A percentile compares a stretch with the other conserved stretches of the same genome.
These are phyloP conservation scores for Iberis pinnata DNA, from an alignment of 345 rosid genomes.

Conservation along the genomic window DNA sequence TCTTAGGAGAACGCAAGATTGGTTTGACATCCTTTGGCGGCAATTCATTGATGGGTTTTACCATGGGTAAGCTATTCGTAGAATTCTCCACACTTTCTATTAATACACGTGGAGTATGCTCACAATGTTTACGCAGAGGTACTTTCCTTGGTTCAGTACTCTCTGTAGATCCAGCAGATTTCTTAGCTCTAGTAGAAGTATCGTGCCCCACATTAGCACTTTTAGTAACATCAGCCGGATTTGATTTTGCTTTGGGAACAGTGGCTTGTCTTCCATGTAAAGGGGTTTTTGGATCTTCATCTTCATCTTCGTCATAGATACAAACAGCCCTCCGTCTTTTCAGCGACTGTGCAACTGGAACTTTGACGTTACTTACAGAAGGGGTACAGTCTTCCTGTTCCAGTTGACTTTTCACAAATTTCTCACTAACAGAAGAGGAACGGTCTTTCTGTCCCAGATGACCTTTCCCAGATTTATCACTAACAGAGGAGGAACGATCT, in stretches of 20 bases:
- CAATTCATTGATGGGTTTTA: constrained; percentile 40
- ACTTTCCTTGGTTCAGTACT: constrained; percentile 32
- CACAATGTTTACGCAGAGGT: constrained; percentile 33
- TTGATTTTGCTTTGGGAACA: constrained; percentile 31
- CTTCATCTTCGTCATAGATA: constrained; percentile 57
- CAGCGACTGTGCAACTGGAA: constrained; percentile 34
- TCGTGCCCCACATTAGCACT: constrained; percentile 23
- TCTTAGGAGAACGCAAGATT: constrained; percentile 42
- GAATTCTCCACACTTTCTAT: constrained; percentile 31
- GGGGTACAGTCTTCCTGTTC: constrained; percentile 38
- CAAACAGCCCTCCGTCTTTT: constrained; percentile 87
- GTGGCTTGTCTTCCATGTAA: constrained; percentile 54
- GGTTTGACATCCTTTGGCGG: constrained; percentile 39
- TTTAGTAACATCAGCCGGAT: constrained; percentile 34
- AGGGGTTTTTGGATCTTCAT: constrained; percentile 78
- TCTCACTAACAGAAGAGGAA: constrained; percentile 31
- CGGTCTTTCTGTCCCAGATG: constrained; percentile 28
- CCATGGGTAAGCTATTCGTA: constrained; percentile 30
- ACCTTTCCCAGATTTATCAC: background rate
- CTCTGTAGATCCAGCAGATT: constrained; percentile 34
- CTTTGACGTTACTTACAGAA: constrained; percentile 25
- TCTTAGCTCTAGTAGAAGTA: constrained; percentile 29
- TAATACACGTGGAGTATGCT: constrained; percentile 32
- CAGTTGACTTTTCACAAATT: constrained; percentile 35
- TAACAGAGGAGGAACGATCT: constrained; percentile 27